A percentile compares a stretch with the other conserved stretches of the same genome.
phyloP scores from a whole-genome alignment of 345 rosid genomes.

The Eucalyptus globulus region DNA sequence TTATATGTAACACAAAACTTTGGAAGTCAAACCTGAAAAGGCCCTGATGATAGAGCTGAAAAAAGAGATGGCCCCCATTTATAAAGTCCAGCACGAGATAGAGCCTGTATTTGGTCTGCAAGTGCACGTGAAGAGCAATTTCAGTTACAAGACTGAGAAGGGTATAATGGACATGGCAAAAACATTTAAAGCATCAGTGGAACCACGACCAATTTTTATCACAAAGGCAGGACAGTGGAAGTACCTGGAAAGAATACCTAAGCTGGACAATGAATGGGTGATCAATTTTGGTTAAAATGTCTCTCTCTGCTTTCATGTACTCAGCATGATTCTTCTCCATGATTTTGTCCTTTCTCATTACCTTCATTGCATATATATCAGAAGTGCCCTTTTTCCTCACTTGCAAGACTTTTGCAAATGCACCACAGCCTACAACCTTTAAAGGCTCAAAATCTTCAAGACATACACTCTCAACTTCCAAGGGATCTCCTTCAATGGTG shows the following conservation, averaged over 20 bases:
- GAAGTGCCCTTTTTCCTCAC: slow-evolving; percentile 77
- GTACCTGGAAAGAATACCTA: slow-evolving; percentile 81
- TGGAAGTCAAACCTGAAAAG: slow-evolving; percentile 62
- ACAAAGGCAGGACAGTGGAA: not conserved
- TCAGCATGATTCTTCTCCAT: slow-evolving; percentile 90
- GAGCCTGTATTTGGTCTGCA: slow-evolving; percentile 85
- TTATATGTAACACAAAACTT: not conserved
- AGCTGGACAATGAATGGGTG: slow-evolving; percentile 96
- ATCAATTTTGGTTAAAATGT: slow-evolving; percentile 67
- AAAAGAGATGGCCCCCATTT: slow-evolving; percentile 94
- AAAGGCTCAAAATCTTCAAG: slow-evolving; percentile 83
- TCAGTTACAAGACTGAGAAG: not conserved
- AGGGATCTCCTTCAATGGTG: slow-evolving; percentile 1
- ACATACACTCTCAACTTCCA: slow-evolving; percentile 24
- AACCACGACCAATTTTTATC: not conserved
- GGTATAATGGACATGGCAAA: not conserved
- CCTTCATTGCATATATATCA: slow-evolving; percentile 96
- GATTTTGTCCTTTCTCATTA: slow-evolving; percentile 89
- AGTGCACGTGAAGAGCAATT: not conserved
- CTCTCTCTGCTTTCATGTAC: slow-evolving; percentile 96
- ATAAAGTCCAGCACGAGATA: slow-evolving; percentile 89
- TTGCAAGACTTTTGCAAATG: slow-evolving; percentile 91
- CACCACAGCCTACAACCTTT: slow-evolving; percentile 92
- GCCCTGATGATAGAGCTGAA: slow-evolving; percentile 93
- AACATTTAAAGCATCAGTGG: not conserved